Conservation (phyloP, 805 yeast genomes). For the Cyberlindnera maritima region DNA sequence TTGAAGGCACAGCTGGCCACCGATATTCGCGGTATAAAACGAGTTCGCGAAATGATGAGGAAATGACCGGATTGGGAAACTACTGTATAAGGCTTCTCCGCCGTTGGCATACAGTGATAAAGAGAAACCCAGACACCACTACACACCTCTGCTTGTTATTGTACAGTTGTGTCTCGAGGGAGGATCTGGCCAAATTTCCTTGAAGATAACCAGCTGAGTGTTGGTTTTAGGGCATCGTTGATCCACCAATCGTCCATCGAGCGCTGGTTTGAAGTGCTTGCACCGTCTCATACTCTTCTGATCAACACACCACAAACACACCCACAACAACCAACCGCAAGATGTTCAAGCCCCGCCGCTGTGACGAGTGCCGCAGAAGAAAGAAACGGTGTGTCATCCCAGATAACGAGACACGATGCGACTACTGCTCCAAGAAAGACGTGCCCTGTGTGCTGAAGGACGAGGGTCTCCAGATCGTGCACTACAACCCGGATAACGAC, state of each 20-base stretch:
- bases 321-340: no score
- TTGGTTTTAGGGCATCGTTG: no score
- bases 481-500: constrained; percentile 5
- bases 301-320: neutral
- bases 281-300: no score
- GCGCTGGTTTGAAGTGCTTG: no score
- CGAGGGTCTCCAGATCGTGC: constrained; percentile 11
- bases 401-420: constrained; percentile 2
- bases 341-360: constrained; percentile 10
- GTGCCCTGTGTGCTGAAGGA: constrained; percentile 12
- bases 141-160: neutral
- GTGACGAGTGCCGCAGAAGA: constrained; percentile 17
- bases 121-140: neutral
- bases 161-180: neutral
- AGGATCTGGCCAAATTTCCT: neutral
- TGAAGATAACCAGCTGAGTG: no score
- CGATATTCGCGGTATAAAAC: neutral
- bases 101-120: neutral
- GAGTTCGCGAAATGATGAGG: no score
- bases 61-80: neutral
- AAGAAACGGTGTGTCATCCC: constrained; percentile 12
- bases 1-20: no score
- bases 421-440: constrained; percentile 13
- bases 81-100: neutral
- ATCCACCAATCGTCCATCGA: no score